These are phyloP conservation scores for Geranium brycei DNA, from an alignment of 345 rosid species.

Conservation along the genomic window DNA sequence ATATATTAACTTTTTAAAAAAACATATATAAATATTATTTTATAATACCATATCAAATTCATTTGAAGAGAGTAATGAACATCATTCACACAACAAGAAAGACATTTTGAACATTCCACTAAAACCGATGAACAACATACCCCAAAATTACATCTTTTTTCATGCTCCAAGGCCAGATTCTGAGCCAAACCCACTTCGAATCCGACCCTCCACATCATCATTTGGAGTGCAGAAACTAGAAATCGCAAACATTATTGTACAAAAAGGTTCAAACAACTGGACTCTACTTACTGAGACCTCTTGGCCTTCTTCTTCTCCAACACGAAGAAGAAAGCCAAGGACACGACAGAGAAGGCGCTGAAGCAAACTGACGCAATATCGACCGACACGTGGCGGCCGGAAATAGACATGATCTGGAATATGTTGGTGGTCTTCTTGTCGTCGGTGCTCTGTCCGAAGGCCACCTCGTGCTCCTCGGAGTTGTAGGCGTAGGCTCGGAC, in stretches of 20 bases:
- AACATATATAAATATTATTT: too few species aligned
- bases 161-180: not conserved
- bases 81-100: not conserved
- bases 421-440: conserved; percentile 26
- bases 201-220: not conserved
- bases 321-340: conserved; percentile 40
- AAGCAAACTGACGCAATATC: conserved; percentile 50
- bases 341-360: conserved; percentile 48
- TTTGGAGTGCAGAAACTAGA: not conserved
- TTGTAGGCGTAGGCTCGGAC: conserved; percentile 51
- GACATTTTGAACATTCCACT: not conserved
- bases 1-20: too few species aligned
- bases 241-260: not conserved
- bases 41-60: too few species aligned
- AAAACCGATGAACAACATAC: not conserved
- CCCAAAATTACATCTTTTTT: not conserved
- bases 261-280: not conserved
- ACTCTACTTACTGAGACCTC: conserved; percentile 2
- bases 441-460: conserved; percentile 46
- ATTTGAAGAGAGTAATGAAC: too few species aligned
- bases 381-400: conserved; percentile 38
- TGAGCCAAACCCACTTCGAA: not conserved
- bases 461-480: conserved; percentile 22
- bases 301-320: conserved; percentile 42
- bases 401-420: conserved; percentile 30